Evolutionary conservation across 352 stramenopile genomes (phyloP).

Genomic region (Elongisporangium undulatum): DNA sequence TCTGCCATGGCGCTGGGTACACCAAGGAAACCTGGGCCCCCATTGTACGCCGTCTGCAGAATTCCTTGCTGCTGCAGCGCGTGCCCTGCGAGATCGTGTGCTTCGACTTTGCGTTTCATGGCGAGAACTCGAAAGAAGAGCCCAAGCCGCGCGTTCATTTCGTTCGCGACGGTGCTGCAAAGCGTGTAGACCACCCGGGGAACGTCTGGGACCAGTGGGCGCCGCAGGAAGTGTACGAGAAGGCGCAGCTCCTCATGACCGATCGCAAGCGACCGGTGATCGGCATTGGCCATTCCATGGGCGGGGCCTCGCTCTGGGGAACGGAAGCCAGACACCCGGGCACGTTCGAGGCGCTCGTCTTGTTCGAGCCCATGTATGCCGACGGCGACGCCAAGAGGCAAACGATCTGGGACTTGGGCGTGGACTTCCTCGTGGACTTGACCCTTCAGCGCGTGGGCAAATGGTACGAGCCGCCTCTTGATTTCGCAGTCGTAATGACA

Average conservation of each 20-base stretch:
- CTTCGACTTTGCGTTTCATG: constrained; percentile 14
- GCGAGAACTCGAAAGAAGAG: constrained; percentile 7
- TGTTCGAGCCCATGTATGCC: constrained; percentile 38
- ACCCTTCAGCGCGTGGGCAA: constrained; percentile 17
- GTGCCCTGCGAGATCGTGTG: constrained; percentile 6
- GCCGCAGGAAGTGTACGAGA: constrained; percentile 4
- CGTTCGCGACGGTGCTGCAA: neutral
- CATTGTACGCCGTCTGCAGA: constrained; percentile 7
- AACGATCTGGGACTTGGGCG: constrained; percentile 14
- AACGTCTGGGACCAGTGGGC: constrained; percentile 2
- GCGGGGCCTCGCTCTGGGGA: constrained; percentile 22
- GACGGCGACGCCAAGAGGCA: constrained; percentile 3
- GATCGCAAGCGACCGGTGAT: constrained; percentile 3
- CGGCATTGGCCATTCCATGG: constrained; percentile 21
- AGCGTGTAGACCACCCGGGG: constrained; percentile 10
- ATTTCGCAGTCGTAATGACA: no score
- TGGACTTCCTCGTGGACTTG: constrained; percentile 19
- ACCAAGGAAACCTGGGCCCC: constrained; percentile 14
- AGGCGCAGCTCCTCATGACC: constrained; percentile 1
- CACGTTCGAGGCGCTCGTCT: constrained; percentile 28
- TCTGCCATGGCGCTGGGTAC: constrained; percentile 13
- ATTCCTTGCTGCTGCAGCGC: constrained; percentile 7
- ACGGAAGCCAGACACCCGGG: constrained; percentile 32
- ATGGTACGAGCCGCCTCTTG: no score
- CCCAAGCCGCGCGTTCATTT: neutral